phyloP scores from a whole-genome alignment of 1,139 yeast genomes.

The Yamadazyma buinensis region DNA sequence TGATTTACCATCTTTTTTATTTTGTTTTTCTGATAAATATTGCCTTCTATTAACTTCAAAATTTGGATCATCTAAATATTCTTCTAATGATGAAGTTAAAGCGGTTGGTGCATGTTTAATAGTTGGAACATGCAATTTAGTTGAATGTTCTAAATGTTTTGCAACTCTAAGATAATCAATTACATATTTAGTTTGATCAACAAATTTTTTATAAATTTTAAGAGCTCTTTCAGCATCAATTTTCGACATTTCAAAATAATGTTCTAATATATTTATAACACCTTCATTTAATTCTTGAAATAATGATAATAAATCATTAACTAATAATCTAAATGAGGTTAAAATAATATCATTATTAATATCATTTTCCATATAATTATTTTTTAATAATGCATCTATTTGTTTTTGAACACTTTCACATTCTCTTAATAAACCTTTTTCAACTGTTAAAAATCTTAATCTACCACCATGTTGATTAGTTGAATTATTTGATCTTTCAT shows the following conservation, averaged over 20 bases:
- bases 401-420: constrained; percentile 82
- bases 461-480: constrained; percentile 55
- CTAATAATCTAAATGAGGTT: constrained; percentile 81
- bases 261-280: constrained; percentile 86
- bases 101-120: constrained; percentile 97
- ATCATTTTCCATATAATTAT: constrained; percentile 71
- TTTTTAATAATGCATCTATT: constrained; percentile 69
- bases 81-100: constrained; percentile 79
- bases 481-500: constrained; percentile 50
- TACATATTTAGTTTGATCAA: constrained; percentile 81
- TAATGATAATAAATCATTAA: constrained; percentile 76
- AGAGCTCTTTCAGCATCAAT: constrained; percentile 85
- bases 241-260: constrained; percentile 87
- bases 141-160: constrained; percentile 79
- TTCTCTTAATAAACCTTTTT: constrained; percentile 81
- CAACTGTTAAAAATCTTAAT: constrained; percentile 60
- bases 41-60: constrained; percentile 78
- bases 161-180: constrained; percentile 86
- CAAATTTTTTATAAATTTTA: constrained; percentile 78
- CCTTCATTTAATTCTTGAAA: constrained; percentile 94
- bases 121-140: constrained; percentile 90
- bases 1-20: constrained; percentile 4
- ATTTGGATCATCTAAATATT: constrained; percentile 82
- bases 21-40: constrained; percentile 57
- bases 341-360: constrained; percentile 78